Conservation (phyloP, 1,284 basidiomycete species). For the Cryptococcus sp. region DNA sequence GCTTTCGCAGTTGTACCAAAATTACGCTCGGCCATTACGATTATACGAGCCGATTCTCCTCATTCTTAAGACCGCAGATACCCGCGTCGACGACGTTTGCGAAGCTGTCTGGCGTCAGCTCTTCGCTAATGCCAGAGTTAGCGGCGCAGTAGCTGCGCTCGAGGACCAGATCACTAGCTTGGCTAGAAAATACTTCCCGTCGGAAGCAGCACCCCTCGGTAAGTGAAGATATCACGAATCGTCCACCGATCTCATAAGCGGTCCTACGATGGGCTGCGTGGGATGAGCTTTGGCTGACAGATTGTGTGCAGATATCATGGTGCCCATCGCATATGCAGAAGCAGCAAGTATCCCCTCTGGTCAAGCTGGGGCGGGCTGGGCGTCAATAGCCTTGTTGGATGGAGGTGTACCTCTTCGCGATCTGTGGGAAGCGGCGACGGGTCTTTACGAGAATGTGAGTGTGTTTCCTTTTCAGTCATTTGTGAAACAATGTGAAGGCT, state of each 20-base stretch:
- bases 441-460: constrained; percentile 41
- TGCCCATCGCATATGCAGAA: constrained; percentile 39
- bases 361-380: constrained; percentile 31
- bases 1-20: constrained; percentile 71
- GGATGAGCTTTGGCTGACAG: too few species aligned
- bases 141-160: constrained; percentile 55
- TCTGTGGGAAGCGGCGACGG: constrained; percentile 39
- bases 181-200: constrained; percentile 83
- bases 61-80: constrained; percentile 90
- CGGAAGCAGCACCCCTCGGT: constrained; percentile 84
- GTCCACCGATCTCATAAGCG: too few species aligned
- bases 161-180: constrained; percentile 60
- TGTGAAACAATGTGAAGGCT: background rate
- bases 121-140: constrained; percentile 62
- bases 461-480: background rate
- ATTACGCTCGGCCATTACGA: constrained; percentile 84
- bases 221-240: constrained; percentile 57
- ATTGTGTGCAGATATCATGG: constrained; percentile 36
- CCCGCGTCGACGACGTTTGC: constrained; percentile 78
- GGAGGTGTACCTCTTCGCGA: constrained; percentile 43
- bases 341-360: constrained; percentile 16
- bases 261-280: too few species aligned
- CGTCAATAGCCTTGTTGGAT: constrained; percentile 35
- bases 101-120: constrained; percentile 86
- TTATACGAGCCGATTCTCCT: constrained; percentile 82